Evolutionary conservation across 2,329 filamentous ascomycete genomes (phyloP), one percentile per base, ranked within the genome.

Genomic region (Botrytis sinoallii): DNA sequence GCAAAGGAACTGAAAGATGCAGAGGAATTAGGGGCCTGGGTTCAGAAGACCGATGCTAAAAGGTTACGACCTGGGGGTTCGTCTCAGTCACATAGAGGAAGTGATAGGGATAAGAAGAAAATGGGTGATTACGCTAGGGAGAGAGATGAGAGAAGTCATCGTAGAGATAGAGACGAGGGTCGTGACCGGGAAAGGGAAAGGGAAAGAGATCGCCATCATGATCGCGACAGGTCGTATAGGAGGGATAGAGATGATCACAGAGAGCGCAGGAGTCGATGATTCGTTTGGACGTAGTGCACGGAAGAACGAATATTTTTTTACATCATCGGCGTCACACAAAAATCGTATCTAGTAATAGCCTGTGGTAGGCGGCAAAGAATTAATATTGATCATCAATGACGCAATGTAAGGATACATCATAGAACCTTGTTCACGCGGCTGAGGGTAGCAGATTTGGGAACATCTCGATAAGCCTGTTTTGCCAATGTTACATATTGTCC

Each of bases 11-110:
- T 94, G 25, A 90, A 92, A 65, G 89, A 87, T 55, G 88, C 85
- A 35, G 87, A 93, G 75, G 93, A 97, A 77, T 84, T 97, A 29
- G 93, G 93, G 1, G 91, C 89, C 1, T 97, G 93, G 93, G 92
- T 94, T 20, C 93, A 92, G 74, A 89, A 89, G 72, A 87, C 88
- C 73, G 88, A 88, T 79, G 85, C 85, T 74, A 85, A 85, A 46
- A 87, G 86, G 75, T 82, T 86, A 67, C 82, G 82, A 52, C 81
- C 79, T 1, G 78, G 73, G 70, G 83, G 77, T 78, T 69, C 57
- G 18, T 82, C 80, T 55, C 18, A 42, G 9, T 48, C 44, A 14
- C 55, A 65, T 65, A 48, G 48, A 57, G 72, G 72, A 9, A 70
- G 72, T 8, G 48, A 74, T 66, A 65, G 68, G 22, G 88, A 74